A percentile compares a stretch with the other conserved stretches of the same genome.
Conservation (phyloP, 345 rosid genomes). For the Camelina hispida region DNA sequence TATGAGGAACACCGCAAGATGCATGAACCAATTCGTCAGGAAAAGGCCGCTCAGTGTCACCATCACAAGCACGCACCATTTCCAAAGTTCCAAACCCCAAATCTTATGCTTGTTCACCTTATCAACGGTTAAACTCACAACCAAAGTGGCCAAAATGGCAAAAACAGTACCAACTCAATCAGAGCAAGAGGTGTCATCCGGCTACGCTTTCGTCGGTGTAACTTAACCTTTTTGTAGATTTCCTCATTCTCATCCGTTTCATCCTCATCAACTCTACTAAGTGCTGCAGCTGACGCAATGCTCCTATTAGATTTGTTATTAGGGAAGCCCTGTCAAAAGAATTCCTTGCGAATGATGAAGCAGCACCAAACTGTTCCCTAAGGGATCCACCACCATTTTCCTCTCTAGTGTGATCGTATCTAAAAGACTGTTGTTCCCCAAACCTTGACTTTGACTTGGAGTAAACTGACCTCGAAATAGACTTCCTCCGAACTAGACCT, state of each 20-base stretch:
- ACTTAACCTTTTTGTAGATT: constrained; percentile 62
- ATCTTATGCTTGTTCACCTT: constrained; percentile 38
- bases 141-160: constrained; percentile 49
- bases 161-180: constrained; percentile 58
- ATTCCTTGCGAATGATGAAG: constrained; percentile 52
- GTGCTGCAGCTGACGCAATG: constrained; percentile 40
- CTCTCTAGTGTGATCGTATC: constrained; percentile 49
- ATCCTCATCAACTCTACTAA: constrained; percentile 49
- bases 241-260: constrained; percentile 61
- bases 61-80: constrained; percentile 81
- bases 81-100: constrained; percentile 79
- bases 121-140: constrained; percentile 63
- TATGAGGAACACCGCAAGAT: constrained; percentile 69
- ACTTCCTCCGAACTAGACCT: constrained; percentile 50
- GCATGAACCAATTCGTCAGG: constrained; percentile 82
- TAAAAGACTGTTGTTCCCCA: constrained; percentile 56
- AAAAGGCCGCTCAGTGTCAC: constrained; percentile 75
- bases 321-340: constrained; percentile 58
- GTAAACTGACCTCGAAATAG: constrained; percentile 61
- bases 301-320: constrained; percentile 48
- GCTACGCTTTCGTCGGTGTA: constrained; percentile 47
- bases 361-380: constrained; percentile 47
- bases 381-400: constrained; percentile 44
- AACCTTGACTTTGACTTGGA: constrained; percentile 90
- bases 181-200: constrained; percentile 46